Evolutionary conservation across 2,329 filamentous ascomycete species (phyloP).

Genomic region (Setomelanomma holmii): DNA sequence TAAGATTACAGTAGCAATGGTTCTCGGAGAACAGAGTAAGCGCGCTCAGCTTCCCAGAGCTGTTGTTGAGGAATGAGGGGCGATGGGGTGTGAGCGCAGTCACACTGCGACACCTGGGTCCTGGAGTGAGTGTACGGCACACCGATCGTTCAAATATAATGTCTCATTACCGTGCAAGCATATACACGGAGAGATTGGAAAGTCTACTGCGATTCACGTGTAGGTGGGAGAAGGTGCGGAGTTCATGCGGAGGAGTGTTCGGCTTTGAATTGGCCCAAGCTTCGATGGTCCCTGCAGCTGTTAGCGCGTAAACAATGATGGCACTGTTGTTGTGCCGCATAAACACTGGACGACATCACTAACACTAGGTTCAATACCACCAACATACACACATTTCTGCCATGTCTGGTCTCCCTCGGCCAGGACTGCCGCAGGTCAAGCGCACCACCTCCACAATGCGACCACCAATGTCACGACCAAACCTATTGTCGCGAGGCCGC

Average conservation of each 20-base stretch:
- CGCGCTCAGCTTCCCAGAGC: not conserved
- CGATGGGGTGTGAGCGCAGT: not conserved
- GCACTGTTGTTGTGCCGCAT: conserved; percentile 4
- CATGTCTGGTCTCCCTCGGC: conserved; percentile 64
- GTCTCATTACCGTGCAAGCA: no score
- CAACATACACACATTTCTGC: conserved; percentile 19
- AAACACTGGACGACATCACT: conserved; percentile 8
- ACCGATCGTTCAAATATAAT: no score
- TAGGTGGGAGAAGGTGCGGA: no score
- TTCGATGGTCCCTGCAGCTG: conserved; percentile 3
- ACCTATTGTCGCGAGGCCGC: conserved; percentile 55
- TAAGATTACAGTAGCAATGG: not conserved
- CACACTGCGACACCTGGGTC: not conserved
- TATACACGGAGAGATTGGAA: no score
- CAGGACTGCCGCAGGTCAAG: conserved; percentile 56
- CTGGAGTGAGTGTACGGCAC: not conserved
- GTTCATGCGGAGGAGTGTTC: conserved; percentile 5
- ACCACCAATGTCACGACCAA: conserved; percentile 61
- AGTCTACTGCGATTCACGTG: no score
- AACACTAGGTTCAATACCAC: conserved; percentile 24
- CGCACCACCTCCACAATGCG: conserved; percentile 59
- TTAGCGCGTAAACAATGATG: conserved; percentile 8
- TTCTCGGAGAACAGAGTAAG: not conserved
- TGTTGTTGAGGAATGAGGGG: not conserved
- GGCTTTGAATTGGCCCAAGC: not conserved